Evolutionary conservation across 2,329 filamentous ascomycete genomes (phyloP).

Genomic region (Penicillium palitans): DNA sequence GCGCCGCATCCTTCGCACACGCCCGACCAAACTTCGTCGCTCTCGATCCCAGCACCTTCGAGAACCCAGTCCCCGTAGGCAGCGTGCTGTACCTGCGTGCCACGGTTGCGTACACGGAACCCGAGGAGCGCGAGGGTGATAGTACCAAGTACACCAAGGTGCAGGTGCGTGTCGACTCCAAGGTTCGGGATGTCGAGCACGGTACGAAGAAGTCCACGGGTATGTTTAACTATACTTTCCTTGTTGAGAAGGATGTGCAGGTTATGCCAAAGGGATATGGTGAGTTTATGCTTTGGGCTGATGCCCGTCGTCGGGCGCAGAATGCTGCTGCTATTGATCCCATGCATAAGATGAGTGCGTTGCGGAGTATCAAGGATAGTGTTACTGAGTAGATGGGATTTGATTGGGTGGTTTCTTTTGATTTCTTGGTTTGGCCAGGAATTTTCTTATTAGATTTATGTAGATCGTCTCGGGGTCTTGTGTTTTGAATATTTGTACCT

Average conservation of each 20-base stretch:
- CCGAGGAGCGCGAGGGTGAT: constrained; percentile 47
- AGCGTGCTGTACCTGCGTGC: constrained; percentile 73
- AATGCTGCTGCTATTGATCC: constrained; percentile 50
- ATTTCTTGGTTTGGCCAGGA: not conserved
- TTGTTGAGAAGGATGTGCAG: constrained; percentile 63
- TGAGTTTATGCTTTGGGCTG: constrained; percentile 66
- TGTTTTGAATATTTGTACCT: not conserved
- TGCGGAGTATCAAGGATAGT: constrained; percentile 38
- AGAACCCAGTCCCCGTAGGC: constrained; percentile 73
- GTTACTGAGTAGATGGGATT: constrained; percentile 38
- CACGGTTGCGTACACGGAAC: constrained; percentile 70
- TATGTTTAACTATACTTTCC: constrained; percentile 75
- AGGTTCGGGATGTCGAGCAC: constrained; percentile 71
- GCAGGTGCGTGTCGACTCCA: constrained; percentile 70
- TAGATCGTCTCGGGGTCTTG: not conserved
- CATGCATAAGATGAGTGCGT: constrained; percentile 35
- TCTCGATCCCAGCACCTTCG: constrained; percentile 71
- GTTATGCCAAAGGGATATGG: constrained; percentile 65
- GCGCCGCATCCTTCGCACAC: constrained; percentile 69
- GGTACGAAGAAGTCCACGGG: constrained; percentile 67
- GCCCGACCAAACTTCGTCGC: constrained; percentile 69
- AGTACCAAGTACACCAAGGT: constrained; percentile 60
- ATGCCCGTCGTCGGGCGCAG: constrained; percentile 58
- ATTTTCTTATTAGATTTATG: not conserved
- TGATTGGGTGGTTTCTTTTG: not conserved